These are phyloP conservation scores for Orbilia ellipsospora DNA, from an alignment of 2,329 filamentous ascomycete genomes.

Conservation along the genomic window DNA sequence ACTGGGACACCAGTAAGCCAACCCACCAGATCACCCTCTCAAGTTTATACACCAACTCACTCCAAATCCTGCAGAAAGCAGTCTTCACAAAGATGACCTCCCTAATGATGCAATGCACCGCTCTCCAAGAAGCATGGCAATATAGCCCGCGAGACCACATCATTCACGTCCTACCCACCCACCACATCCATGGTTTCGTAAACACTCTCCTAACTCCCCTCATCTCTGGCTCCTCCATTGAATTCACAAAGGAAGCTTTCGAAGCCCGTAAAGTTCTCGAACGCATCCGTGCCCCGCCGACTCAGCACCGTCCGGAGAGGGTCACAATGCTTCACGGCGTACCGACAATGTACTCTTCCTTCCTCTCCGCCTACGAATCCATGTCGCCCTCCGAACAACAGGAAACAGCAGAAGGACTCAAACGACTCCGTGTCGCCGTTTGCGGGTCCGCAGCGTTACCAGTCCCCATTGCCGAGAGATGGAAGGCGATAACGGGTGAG, in stretches of 20 bases:
- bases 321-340: constrained; percentile 93
- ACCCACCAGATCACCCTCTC: not conserved
- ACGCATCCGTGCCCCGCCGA: constrained; percentile 63
- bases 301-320: constrained; percentile 59
- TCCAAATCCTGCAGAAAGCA: constrained; percentile 28
- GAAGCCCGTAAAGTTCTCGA: constrained; percentile 86
- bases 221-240: constrained; percentile 82
- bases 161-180: constrained; percentile 89
- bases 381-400: constrained; percentile 64
- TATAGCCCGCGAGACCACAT: constrained; percentile 82
- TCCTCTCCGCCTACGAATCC: constrained; percentile 74
- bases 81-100: constrained; percentile 32
- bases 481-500: constrained; percentile 81
- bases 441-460: constrained; percentile 94
- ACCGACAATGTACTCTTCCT: constrained; percentile 90
- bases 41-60: not conserved
- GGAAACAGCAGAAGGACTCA: constrained; percentile 19
- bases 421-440: constrained; percentile 80
- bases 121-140: constrained; percentile 71
- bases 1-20: constrained; percentile 39
- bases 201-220: constrained; percentile 91
- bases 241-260: constrained; percentile 85
- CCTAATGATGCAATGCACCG: constrained; percentile 22
- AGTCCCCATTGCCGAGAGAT: constrained; percentile 71
- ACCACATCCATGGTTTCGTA: constrained; percentile 96